Percentiles rank a stretch among this genome's conserved stretches.
phyloP scores from a whole-genome alignment of 2,329 filamentous ascomycete species.

The Hirsutella rhossiliensis region DNA sequence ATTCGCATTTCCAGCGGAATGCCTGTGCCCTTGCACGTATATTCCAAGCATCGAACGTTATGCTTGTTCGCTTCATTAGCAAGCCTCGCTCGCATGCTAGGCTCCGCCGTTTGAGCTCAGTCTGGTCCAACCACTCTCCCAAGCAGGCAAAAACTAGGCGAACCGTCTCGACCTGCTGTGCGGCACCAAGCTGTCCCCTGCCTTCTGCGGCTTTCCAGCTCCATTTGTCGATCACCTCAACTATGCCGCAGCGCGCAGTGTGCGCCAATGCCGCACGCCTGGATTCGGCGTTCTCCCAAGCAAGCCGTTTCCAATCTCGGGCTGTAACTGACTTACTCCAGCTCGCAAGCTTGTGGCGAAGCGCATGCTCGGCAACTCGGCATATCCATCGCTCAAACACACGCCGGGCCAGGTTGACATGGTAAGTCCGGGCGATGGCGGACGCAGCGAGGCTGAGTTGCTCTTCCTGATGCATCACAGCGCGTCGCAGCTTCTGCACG shows the following conservation, averaged over 20 bases:
- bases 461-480: slow-evolving; percentile 13
- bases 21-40: slow-evolving; percentile 19
- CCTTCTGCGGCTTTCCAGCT: background rate
- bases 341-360: slow-evolving; percentile 8
- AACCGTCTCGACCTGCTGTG: slow-evolving; percentile 5
- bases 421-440: slow-evolving; percentile 10
- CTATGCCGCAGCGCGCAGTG: background rate
- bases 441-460: slow-evolving; percentile 13
- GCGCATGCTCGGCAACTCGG: slow-evolving; percentile 9
- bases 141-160: slow-evolving; percentile 13
- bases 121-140: slow-evolving; percentile 18
- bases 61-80: slow-evolving; percentile 8
- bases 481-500: slow-evolving; percentile 21
- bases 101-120: slow-evolving; percentile 14
- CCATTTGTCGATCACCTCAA: background rate
- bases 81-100: slow-evolving; percentile 9
- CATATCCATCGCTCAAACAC: slow-evolving; percentile 17
- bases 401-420: slow-evolving; percentile 7
- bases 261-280: background rate
- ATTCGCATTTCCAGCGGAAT: slow-evolving; percentile 21
- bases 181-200: slow-evolving; percentile 1
- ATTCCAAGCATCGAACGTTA: slow-evolving; percentile 19
- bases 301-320: background rate
- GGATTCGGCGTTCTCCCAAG: background rate
- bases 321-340: slow-evolving; percentile 4